Percentiles rank a stretch among this genome's conserved stretches.
These are phyloP conservation scores for Kurtzmaniella cleridarum DNA, from an alignment of 805 yeast species.

Conservation along the genomic window DNA sequence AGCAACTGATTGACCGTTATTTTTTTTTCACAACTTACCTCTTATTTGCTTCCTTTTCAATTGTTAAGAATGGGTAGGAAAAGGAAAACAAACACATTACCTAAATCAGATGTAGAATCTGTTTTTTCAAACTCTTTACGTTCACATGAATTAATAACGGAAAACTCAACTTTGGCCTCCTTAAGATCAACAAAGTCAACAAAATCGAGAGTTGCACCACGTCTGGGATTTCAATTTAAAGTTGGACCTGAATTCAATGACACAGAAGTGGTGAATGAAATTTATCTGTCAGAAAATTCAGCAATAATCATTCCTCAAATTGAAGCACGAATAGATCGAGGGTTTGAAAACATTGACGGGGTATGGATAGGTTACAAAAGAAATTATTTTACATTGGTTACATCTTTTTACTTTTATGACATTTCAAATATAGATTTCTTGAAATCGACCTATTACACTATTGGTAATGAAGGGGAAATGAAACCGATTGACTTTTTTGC, in stretches of 20 bases:
- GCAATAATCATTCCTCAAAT: slow-evolving; percentile 33
- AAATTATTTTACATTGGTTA: slow-evolving; percentile 61
- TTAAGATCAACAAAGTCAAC: background rate
- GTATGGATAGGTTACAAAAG: slow-evolving; percentile 71
- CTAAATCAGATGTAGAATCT: no score
- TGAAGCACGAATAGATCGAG: slow-evolving; percentile 57
- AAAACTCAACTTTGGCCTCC: no score
- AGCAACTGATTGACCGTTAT: no score
- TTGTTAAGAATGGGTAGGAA: no score
- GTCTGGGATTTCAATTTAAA: slow-evolving; percentile 60
- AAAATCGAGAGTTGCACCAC: slow-evolving; percentile 50
- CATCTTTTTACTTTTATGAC: slow-evolving; percentile 40
- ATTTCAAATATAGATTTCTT: slow-evolving; percentile 21
- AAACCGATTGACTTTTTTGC: slow-evolving; percentile 44
- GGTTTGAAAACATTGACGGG: slow-evolving; percentile 46
- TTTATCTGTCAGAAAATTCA: background rate
- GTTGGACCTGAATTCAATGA: slow-evolving; percentile 56
- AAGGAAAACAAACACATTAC: no score
- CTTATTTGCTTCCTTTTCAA: no score
- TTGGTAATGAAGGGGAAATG: slow-evolving; percentile 13
- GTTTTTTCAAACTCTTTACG: background rate
- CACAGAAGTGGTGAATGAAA: slow-evolving; percentile 20
- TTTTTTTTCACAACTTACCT: no score
- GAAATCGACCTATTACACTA: slow-evolving; percentile 27
- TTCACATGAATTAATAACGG: background rate